A percentile compares a stretch with the other conserved stretches of the same genome.
These are phyloP conservation scores for Cyclospora cayetanensis DNA, from an alignment of 169 alveolate genomes.

Conservation along the genomic window DNA sequence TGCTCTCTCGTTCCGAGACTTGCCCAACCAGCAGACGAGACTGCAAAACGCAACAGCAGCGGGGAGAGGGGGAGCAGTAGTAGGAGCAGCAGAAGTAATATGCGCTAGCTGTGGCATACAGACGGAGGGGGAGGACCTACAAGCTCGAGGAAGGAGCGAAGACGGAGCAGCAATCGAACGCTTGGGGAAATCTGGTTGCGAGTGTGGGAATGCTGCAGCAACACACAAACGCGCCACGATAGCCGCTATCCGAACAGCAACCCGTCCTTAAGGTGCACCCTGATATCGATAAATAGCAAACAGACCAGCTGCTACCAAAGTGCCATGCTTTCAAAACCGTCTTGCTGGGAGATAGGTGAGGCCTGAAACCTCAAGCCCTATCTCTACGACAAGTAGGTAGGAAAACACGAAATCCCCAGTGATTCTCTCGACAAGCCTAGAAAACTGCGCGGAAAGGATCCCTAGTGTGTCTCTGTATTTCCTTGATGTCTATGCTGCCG, in stretches of 20 bases:
- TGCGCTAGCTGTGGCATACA: background rate
- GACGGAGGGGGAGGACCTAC: background rate
- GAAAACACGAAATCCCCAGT: background rate
- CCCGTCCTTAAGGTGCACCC: too few species aligned
- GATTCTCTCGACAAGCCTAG: background rate
- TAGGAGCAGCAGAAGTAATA: conserved; percentile 20
- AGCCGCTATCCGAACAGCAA: background rate
- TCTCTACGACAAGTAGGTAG: background rate
- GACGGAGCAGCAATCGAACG: conserved; percentile 69
- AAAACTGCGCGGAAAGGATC: background rate
- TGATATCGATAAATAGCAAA: too few species aligned
- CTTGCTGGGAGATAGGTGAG: too few species aligned
- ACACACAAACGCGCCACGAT: background rate
- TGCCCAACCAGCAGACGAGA: conserved; percentile 64
- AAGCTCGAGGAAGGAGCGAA: conserved; percentile 71
- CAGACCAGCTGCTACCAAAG: too few species aligned
- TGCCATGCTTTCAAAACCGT: too few species aligned
- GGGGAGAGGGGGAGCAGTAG: background rate
- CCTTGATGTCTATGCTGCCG: too few species aligned
- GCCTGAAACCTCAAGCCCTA: background rate
- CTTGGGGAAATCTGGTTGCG: conserved; percentile 67
- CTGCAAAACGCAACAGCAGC: conserved; percentile 44
- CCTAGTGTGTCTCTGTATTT: too few species aligned
- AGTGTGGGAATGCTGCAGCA: conserved; percentile 70
- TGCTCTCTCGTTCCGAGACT: conserved; percentile 74